Conservation (phyloP, 1,284 basidiomycete species). For the Crucibulum cyathiforme region DNA sequence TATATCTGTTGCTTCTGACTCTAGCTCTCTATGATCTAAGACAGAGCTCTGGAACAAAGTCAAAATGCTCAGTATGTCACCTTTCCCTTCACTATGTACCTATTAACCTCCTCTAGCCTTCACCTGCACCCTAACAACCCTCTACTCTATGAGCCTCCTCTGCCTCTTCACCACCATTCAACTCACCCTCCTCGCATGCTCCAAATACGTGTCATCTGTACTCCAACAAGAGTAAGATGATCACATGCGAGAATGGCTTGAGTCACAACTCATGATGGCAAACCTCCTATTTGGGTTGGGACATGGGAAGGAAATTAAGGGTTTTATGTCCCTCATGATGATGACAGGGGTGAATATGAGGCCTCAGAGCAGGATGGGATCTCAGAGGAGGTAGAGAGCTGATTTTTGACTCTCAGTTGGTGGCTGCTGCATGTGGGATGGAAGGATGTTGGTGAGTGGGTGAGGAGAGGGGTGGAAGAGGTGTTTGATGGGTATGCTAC, state of each 20-base stretch:
- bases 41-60: constrained; percentile 82
- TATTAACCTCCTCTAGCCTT: constrained; percentile 59
- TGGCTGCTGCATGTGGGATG: constrained; percentile 92
- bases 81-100: background rate
- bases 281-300: constrained; percentile 35
- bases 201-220: constrained; percentile 79
- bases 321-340: constrained; percentile 9
- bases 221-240: constrained; percentile 69
- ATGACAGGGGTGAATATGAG: constrained; percentile 20
- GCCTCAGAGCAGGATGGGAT: constrained; percentile 27
- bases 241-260: constrained; percentile 52
- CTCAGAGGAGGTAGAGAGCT: constrained; percentile 70
- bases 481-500: constrained; percentile 74
- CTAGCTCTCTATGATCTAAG: constrained; percentile 51
- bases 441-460: constrained; percentile 79
- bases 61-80: constrained; percentile 73
- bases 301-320: constrained; percentile 23
- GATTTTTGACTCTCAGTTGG: constrained; percentile 88
- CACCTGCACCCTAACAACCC: constrained; percentile 82
- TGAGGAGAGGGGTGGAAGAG: constrained; percentile 77
- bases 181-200: constrained; percentile 82
- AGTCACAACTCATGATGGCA: constrained; percentile 44
- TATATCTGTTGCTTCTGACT: constrained; percentile 36
- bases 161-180: constrained; percentile 84
- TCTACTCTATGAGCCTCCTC: constrained; percentile 84